phyloP scores from a whole-genome alignment of 352 stramenopile species.

The Phytophthora hibernalis region DNA sequence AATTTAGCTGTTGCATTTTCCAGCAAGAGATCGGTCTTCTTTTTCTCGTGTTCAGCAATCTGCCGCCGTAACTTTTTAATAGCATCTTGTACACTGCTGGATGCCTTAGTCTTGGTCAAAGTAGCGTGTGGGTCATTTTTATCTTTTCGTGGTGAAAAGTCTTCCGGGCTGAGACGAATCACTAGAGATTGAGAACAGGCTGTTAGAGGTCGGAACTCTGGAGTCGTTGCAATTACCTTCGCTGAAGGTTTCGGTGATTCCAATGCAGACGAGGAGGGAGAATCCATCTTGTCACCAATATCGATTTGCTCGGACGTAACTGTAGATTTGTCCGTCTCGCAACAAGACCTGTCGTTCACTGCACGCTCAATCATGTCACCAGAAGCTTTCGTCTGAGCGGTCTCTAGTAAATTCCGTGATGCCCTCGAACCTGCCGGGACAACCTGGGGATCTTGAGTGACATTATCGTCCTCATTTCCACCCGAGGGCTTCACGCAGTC shows the following conservation, averaged over 20 bases:
- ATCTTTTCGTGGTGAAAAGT: slow-evolving; percentile 46
- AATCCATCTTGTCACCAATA: slow-evolving; percentile 3
- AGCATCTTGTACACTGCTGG: slow-evolving; percentile 31
- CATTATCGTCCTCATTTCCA: background rate
- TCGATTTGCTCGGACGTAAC: slow-evolving; percentile 12
- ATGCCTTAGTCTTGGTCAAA: slow-evolving; percentile 7
- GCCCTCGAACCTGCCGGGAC: background rate
- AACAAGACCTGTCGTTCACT: slow-evolving; percentile 1
- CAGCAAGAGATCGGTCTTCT: slow-evolving; percentile 36
- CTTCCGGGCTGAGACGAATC: slow-evolving; percentile 64
- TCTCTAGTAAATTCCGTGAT: background rate
- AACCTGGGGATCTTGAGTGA: background rate
- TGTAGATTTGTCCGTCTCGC: slow-evolving; percentile 15
- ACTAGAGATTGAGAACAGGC: slow-evolving; percentile 72
- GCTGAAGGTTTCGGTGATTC: slow-evolving; percentile 5
- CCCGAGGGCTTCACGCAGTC: background rate
- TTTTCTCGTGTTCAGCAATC: slow-evolving; percentile 63
- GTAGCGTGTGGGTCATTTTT: slow-evolving; percentile 10
- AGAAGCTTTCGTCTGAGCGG: background rate
- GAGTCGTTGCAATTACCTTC: slow-evolving; percentile 19
- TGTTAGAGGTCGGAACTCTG: slow-evolving; percentile 64
- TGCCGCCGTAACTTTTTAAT: slow-evolving; percentile 65
- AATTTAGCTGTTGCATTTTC: slow-evolving; percentile 20
- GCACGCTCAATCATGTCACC: background rate
- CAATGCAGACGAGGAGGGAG: background rate